Evolutionary conservation across 2,329 filamentous ascomycete genomes (phyloP).

Genomic region (Septoria petroselini): DNA sequence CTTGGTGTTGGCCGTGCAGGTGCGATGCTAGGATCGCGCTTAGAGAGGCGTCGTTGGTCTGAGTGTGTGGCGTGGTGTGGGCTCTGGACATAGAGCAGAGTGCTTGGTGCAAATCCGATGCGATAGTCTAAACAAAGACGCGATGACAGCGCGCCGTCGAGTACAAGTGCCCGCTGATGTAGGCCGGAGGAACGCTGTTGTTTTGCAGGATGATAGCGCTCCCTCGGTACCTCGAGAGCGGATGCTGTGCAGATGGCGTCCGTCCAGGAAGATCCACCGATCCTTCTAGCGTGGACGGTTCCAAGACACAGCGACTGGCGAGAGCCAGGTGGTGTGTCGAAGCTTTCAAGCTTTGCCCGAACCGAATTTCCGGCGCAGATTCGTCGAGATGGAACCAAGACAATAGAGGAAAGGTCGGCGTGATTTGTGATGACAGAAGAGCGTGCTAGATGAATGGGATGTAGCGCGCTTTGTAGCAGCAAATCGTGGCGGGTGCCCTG

Average conservation of each 20-base stretch:
- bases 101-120: conserved; percentile 30
- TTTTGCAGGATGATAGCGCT: conserved; percentile 43
- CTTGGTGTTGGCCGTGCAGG: conserved; percentile 38
- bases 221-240: conserved; percentile 43
- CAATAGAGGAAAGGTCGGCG: conserved; percentile 30
- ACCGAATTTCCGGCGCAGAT: conserved; percentile 32
- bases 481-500: conserved; percentile 39
- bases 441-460: conserved; percentile 30
- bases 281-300: conserved; percentile 34
- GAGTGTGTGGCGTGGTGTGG: conserved; percentile 35
- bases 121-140: conserved; percentile 35
- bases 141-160: conserved; percentile 38
- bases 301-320: conserved; percentile 22
- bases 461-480: conserved; percentile 32
- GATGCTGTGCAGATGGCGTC: conserved; percentile 48
- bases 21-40: conserved; percentile 42
- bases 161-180: conserved; percentile 38
- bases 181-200: conserved; percentile 36
- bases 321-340: conserved; percentile 22
- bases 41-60: conserved; percentile 41
- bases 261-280: conserved; percentile 34
- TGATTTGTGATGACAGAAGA: conserved; percentile 23
- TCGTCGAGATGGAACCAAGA: conserved; percentile 28
- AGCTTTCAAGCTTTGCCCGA: conserved; percentile 27
- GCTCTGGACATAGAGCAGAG: conserved; percentile 45